Evolutionary conservation across 805 yeast species (phyloP).

Genomic region (Candida boidinii): DNA sequence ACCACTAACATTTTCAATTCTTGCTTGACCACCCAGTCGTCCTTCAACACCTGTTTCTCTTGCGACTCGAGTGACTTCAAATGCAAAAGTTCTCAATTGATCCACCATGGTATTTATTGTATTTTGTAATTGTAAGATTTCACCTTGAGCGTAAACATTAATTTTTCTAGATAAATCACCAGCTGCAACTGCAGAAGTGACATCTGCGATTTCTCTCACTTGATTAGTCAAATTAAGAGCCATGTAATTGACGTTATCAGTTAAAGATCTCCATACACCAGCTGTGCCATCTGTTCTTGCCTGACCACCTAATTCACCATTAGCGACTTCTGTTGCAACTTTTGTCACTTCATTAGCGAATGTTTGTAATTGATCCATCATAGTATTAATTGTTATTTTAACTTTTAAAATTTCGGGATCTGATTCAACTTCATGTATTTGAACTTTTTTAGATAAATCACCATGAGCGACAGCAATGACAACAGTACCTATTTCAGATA

Average conservation of each 20-base stretch:
- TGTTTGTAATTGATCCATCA: slow-evolving; percentile 82
- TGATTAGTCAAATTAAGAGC: slow-evolving; percentile 81
- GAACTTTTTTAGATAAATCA: slow-evolving; percentile 74
- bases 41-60: slow-evolving; percentile 89
- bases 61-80: slow-evolving; percentile 81
- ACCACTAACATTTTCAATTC: slow-evolving; percentile 71
- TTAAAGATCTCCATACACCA: slow-evolving; percentile 81
- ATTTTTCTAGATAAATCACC: slow-evolving; percentile 80
- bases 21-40: slow-evolving; percentile 81
- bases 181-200: slow-evolving; percentile 79
- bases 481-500: slow-evolving; percentile 76
- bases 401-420: slow-evolving; percentile 77
- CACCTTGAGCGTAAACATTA: slow-evolving; percentile 89
- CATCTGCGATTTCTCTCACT: slow-evolving; percentile 84
- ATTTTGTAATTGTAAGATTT: slow-evolving; percentile 74
- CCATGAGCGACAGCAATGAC: slow-evolving; percentile 88
- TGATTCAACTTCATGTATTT: slow-evolving; percentile 58
- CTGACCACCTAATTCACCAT: slow-evolving; percentile 86
- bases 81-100: slow-evolving; percentile 73
- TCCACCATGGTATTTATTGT: slow-evolving; percentile 88
- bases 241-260: slow-evolving; percentile 83
- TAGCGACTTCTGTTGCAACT: slow-evolving; percentile 84
- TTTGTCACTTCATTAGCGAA: slow-evolving; percentile 77
- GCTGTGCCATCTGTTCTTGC: slow-evolving; percentile 79
- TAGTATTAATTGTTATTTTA: slow-evolving; percentile 73